Evolutionary conservation across 176 grass and related monocot species (phyloP).

Genomic region (Hordeum marinum): DNA sequence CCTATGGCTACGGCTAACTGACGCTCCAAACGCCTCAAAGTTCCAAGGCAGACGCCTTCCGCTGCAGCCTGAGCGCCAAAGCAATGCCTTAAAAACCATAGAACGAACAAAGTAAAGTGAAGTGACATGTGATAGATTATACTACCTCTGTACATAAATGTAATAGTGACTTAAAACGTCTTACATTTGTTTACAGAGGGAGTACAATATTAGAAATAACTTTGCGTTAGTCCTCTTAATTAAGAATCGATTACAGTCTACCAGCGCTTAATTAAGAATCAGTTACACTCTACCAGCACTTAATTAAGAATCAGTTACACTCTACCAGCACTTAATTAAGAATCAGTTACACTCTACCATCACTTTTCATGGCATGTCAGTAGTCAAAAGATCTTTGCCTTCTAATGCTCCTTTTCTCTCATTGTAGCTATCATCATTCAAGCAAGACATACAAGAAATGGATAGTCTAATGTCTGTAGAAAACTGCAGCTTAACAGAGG

Average conservation of each 20-base stretch:
- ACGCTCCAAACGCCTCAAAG: background rate
- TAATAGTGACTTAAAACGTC: too few relatives aligned
- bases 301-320: too few relatives aligned
- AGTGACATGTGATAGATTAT: slow-evolving; percentile 21
- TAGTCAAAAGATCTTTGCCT: slow-evolving; percentile 16
- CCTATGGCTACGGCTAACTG: background rate
- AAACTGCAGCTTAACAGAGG: slow-evolving; percentile 64
- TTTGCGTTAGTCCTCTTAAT: slow-evolving; percentile 7
- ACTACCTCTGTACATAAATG: too few relatives aligned
- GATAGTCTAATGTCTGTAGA: slow-evolving; percentile 70
- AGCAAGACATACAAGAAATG: slow-evolving; percentile 90
- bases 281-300: background rate
- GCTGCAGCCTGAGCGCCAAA: background rate
- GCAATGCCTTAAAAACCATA: background rate
- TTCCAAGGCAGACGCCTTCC: background rate
- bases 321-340: background rate
- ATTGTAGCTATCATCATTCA: slow-evolving; percentile 80
- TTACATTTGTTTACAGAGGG: too few relatives aligned
- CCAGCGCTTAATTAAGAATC: background rate
- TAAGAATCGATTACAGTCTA: background rate
- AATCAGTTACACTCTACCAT: background rate
- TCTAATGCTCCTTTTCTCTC: slow-evolving; percentile 29
- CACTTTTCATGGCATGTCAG: background rate
- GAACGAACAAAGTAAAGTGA: slow-evolving; percentile 1
- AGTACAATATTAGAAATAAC: background rate